These are phyloP conservation scores for Mycena leptocephala DNA, from an alignment of 768 basidiomycete genomes.

Conservation along the genomic window DNA sequence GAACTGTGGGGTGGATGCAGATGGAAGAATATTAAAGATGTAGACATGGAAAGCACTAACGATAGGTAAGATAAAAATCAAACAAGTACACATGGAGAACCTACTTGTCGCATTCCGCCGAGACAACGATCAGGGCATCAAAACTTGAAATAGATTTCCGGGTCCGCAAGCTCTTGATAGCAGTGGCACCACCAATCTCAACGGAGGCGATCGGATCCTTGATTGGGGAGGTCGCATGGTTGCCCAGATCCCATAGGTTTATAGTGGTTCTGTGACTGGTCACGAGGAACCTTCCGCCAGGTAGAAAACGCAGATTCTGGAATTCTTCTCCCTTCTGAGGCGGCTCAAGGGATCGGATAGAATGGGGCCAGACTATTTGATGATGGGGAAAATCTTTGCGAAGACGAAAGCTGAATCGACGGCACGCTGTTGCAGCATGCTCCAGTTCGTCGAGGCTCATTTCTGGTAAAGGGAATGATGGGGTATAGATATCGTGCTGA, in stretches of 20 bases:
- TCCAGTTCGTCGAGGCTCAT: slow-evolving; percentile 22
- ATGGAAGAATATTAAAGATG: slow-evolving; percentile 16
- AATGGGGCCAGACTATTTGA: neutral
- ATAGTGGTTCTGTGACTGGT: neutral
- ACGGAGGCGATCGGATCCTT: slow-evolving; percentile 3
- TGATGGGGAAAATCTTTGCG: neutral
- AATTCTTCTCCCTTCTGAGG: slow-evolving; percentile 12
- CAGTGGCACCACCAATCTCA: neutral
- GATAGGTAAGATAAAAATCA: neutral
- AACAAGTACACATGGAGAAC: neutral
- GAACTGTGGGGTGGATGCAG: slow-evolving; percentile 13
- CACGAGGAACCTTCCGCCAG: slow-evolving; percentile 32
- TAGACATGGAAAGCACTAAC: slow-evolving; percentile 17
- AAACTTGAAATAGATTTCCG: slow-evolving; percentile 5
- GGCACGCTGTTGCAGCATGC: slow-evolving; percentile 10
- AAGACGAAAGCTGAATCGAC: slow-evolving; percentile 17
- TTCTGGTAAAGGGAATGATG: slow-evolving; percentile 11
- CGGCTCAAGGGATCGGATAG: neutral
- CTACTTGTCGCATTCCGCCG: neutral
- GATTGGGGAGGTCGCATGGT: no score
- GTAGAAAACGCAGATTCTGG: slow-evolving; percentile 27
- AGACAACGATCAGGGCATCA: slow-evolving; percentile 19
- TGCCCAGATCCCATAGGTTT: slow-evolving; percentile 29
- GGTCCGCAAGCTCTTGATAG: slow-evolving; percentile 4
- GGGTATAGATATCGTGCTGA: slow-evolving; percentile 22